Evolutionary conservation across 768 basidiomycete genomes (phyloP).

Genomic region (Rhodotorula paludigena): DNA sequence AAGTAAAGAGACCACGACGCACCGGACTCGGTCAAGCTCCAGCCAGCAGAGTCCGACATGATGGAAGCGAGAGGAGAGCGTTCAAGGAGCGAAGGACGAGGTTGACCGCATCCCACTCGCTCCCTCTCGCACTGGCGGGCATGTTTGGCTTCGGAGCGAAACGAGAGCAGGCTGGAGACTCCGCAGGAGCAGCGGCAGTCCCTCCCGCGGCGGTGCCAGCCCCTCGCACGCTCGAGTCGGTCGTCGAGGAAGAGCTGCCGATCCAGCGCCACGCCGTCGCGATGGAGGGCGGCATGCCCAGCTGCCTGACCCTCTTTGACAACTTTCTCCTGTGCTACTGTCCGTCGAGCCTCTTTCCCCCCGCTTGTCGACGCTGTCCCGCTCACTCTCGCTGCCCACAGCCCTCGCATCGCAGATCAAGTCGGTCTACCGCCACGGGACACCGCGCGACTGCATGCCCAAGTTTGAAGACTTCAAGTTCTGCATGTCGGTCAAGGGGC

Average conservation of each 20-base stretch:
- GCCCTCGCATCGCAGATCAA: conserved; percentile 75
- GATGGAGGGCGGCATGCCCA: conserved; percentile 42
- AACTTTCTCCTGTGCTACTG: conserved; percentile 50
- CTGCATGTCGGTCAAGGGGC: conserved; percentile 75
- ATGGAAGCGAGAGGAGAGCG: not conserved
- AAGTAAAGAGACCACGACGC: not conserved
- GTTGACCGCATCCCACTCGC: too few species aligned
- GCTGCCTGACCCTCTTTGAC: conserved; percentile 45
- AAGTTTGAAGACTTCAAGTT: conserved; percentile 93
- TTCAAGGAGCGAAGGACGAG: too few species aligned
- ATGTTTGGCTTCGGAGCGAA: conserved; percentile 3
- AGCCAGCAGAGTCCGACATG: conserved; percentile 10
- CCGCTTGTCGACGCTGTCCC: not conserved
- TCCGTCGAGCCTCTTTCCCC: conserved; percentile 31
- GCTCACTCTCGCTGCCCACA: conserved; percentile 43
- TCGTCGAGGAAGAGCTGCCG: conserved; percentile 42
- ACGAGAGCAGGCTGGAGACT: not conserved
- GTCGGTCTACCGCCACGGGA: conserved; percentile 79
- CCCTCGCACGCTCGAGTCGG: conserved; percentile 25
- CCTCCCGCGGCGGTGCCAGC: not conserved
- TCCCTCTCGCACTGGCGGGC: not conserved
- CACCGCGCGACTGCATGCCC: conserved; percentile 62
- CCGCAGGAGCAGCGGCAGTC: not conserved
- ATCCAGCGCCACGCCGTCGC: conserved; percentile 38
- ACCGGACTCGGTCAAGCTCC: conserved; percentile 21